Percentiles rank a stretch among this genome's conserved stretches.
Evolutionary conservation across 192 early-diverging fungal species (phyloP).

Genomic region (Helicostylum pulchrum): DNA sequence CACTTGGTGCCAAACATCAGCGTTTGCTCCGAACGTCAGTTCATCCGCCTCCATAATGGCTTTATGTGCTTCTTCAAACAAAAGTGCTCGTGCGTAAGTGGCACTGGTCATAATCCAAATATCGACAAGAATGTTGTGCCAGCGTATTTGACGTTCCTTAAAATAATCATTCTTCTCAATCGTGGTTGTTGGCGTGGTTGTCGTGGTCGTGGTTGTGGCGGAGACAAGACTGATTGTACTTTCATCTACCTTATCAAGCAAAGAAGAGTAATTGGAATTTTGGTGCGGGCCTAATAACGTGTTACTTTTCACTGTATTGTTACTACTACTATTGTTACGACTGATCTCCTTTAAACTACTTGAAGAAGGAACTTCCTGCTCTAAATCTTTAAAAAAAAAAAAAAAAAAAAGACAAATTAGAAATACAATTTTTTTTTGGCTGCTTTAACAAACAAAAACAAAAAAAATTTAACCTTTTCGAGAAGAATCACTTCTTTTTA

Average conservation of each 20-base stretch:
- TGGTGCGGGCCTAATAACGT: not conserved
- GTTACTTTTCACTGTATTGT: not conserved
- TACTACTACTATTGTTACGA: too few relatives aligned
- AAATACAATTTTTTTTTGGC: too few relatives aligned
- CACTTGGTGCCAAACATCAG: conserved; percentile 38
- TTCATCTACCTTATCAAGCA: not conserved
- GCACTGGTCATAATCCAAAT: conserved; percentile 33
- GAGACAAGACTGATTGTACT: not conserved
- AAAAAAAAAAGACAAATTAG: too few relatives aligned
- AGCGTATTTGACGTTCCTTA: not conserved
- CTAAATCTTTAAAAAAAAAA: not conserved
- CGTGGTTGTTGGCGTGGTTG: not conserved
- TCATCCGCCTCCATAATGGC: conserved; percentile 1
- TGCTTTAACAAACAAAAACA: too few relatives aligned
- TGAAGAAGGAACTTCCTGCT: too few relatives aligned
- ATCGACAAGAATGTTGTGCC: conserved; percentile 47
- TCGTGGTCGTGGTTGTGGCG: not conserved
- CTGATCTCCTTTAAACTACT: too few relatives aligned
- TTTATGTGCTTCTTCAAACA: conserved; percentile 3
- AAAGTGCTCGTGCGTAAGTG: not conserved
- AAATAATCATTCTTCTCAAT: not conserved
- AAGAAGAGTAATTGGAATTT: not conserved
- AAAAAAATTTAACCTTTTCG: conserved; percentile 10
- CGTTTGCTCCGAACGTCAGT: not conserved
- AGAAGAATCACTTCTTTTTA: not conserved